Conservation (phyloP, 2,329 filamentous ascomycete species). For the Ceratocystis lukuohia region DNA sequence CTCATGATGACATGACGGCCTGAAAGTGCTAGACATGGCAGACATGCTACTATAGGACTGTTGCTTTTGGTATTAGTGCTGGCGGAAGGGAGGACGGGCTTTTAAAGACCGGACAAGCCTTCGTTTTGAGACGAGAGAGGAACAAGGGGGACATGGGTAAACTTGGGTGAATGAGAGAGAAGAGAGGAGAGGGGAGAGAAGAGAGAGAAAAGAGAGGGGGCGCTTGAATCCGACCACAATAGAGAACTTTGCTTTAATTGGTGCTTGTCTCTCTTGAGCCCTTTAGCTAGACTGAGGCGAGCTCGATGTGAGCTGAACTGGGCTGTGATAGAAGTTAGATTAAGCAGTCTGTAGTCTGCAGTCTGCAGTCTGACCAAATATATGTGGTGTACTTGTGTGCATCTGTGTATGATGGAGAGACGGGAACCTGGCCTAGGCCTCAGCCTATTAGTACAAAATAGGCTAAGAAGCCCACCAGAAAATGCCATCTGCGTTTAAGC, state of each 20-base stretch:
- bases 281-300: no score
- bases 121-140: background rate
- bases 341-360: background rate
- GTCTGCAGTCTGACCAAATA: background rate
- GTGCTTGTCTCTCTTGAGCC: background rate
- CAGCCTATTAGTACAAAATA: background rate
- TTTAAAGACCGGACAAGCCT: background rate
- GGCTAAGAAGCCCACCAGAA: background rate
- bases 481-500: slow-evolving; percentile 2
- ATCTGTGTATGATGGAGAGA: background rate
- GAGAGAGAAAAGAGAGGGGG: background rate
- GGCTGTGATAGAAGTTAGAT: background rate
- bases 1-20: no score
- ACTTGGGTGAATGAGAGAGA: background rate
- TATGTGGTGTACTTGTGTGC: background rate
- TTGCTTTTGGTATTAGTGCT: no score
- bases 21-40: no score
- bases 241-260: background rate
- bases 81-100: background rate
- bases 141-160: background rate
- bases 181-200: background rate
- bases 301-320: no score
- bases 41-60: no score
- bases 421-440: background rate
- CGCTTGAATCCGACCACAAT: background rate